Conservation (phyloP, 257 asterid species). For the Buddleja alternifolia region DNA sequence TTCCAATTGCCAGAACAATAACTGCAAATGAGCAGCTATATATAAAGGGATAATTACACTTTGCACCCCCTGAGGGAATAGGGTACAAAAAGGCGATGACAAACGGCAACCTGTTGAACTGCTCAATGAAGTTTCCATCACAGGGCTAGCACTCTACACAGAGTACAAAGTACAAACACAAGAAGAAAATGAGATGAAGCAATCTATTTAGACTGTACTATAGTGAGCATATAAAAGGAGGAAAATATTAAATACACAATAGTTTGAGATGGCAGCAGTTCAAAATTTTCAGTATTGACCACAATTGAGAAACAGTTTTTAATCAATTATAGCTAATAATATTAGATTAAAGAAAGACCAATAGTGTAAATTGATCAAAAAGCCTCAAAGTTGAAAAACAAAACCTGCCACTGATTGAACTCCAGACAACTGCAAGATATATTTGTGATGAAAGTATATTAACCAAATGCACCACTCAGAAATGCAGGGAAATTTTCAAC, state of each 20-base stretch:
- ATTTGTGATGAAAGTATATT: slow-evolving; percentile 8
- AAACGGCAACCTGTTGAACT: slow-evolving; percentile 31
- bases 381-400: neutral
- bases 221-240: neutral
- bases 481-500: slow-evolving; percentile 18
- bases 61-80: neutral
- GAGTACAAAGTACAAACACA: neutral
- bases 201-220: neutral
- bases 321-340: neutral
- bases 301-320: neutral
- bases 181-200: neutral
- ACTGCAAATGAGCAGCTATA: neutral
- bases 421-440: neutral
- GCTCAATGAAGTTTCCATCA: slow-evolving; percentile 25
- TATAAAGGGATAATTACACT: slow-evolving; percentile 16
- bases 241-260: too few species aligned
- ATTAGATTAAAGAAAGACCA: neutral
- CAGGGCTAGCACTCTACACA: neutral
- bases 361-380: neutral
- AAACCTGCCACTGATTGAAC: neutral
- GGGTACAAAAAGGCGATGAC: neutral
- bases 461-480: neutral
- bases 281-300: neutral
- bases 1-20: slow-evolving; percentile 1
- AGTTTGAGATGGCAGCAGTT: slow-evolving; percentile 13